Conservation (phyloP, 176 grass and related monocot genomes). For the Elaeis guineensis region DNA sequence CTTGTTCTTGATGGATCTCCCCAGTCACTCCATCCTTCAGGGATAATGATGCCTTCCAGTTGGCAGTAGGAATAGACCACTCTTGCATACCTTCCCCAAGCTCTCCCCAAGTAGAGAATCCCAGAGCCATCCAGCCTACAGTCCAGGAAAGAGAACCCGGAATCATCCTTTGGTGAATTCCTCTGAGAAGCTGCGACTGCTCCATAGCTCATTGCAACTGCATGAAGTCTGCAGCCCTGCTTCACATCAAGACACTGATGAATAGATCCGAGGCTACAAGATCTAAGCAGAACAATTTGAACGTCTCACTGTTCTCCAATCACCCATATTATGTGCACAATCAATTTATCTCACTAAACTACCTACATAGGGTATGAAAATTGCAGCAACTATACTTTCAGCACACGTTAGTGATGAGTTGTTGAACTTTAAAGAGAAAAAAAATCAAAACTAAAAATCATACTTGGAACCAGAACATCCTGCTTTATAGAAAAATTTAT, state of each 20-base stretch:
- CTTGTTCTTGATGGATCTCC: constrained; percentile 65
- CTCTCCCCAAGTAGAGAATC: constrained; percentile 69
- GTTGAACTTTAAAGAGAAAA: too few species aligned
- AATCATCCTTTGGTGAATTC: constrained; percentile 58
- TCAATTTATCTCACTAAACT: too few species aligned
- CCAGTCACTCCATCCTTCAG: constrained; percentile 90
- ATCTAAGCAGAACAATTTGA: too few species aligned
- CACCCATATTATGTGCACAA: too few species aligned
- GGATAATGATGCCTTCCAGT: constrained; percentile 63
- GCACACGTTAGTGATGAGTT: too few species aligned
- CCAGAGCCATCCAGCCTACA: constrained; percentile 77
- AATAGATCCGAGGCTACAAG: neutral
- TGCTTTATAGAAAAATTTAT: neutral
- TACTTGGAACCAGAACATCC: neutral
- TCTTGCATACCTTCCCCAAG: constrained; percentile 70
- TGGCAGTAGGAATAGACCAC: constrained; percentile 78
- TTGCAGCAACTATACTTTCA: too few species aligned
- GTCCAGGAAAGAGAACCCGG: constrained; percentile 74
- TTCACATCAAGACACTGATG: neutral
- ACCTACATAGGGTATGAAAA: too few species aligned
- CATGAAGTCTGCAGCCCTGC: constrained; percentile 69
- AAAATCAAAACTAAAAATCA: neutral
- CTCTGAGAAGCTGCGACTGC: constrained; percentile 93
- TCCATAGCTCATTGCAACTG: constrained; percentile 66
- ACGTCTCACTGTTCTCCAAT: too few species aligned